Evolutionary conservation across 306 rosid genomes (phyloP), one percentile per base, ranked within the genome.

Genomic region (Spatholobus suberectus): DNA sequence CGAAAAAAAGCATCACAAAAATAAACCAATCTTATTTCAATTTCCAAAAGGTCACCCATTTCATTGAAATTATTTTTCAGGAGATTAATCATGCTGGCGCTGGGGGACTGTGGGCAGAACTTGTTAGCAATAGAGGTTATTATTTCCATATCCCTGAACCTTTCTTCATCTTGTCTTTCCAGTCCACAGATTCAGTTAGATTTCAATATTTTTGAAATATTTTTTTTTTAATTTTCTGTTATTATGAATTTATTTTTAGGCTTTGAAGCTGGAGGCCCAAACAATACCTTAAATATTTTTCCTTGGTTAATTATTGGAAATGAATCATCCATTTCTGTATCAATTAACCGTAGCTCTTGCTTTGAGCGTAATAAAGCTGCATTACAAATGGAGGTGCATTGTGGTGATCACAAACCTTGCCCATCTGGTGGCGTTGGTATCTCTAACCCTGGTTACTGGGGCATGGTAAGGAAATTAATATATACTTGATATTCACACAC

Each of bases 251-350:
- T 43, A 20, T 12, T 26, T 70, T 11, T 24, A 70, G 75, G 75
- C 0, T 70, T 70, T 24, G 75, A 70, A 44, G 75, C 96, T 49
- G 94, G 96, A 49, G 93, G 91, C 26, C 89, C 85, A 17, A 92
- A 90, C n/a, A 80, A 47, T 78, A 94, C 94, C 40, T 92, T 29
- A 1, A 1, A 1, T 29, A 29, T 94, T 75, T 81, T 82, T 83
- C 98, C 98, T 5, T 94, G 96, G 97, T 52, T 87, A 59, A 85
- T 90, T 62, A 90, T 94, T 79, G 98, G 97, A 72, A 54, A 82
- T 38, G 91, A 86, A 73, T 85, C 94, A 46, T 82, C 70, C 54
- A 54, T 92, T 74, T 74, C 67, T 58, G 90, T 94, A 26, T 90
- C 90, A 35, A 92, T 95, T 2, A 94, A 94, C 38, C 85, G 85